Evolutionary conservation across 768 basidiomycete species (phyloP), one percentile per base, ranked within the genome.

Genomic region (Coprinopsis sp.): DNA sequence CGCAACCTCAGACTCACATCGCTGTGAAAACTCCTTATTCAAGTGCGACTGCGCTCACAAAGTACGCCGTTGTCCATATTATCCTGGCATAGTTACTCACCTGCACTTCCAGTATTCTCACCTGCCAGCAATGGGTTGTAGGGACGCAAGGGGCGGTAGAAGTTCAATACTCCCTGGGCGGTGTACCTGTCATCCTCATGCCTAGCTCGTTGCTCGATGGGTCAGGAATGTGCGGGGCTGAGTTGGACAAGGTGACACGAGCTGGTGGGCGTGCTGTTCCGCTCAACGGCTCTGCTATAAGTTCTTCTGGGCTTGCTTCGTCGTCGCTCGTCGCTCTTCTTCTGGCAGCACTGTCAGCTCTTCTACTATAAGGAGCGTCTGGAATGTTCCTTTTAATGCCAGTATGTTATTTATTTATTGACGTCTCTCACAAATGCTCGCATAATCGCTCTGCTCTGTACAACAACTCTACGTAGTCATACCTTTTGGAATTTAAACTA

Each of bases 61-160:
- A 87, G 84, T 84, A 54, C 47, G 80, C 64, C 8, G 39, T 28
- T 21, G 22, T n/a, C 30, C 23, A 37, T 18, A 28, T 27, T 11
- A 28, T 42, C 5, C 18, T 22, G 37, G 24, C 43, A 22, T 41
- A n/a, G 48, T 46, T 39, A 33, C 11, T 31, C 16, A 27, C 16
- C 30, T 10, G 24, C 30, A 23, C 37, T 33, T 33, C 12, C 50
- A 85, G 84, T 52, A 67, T 87, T 44, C 57, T 88, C 18, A 77
- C 76, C 2, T 90, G 87, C 61, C 60, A 64, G 29, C 81, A 86
- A 61, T 82, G 78, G 71, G 77, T 72, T 16, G 79, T 87, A 6
- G 87, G 84, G 23, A 79, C 84, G 33, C 68, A 73, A 37, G 82
- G 84, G 31, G 78, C 71, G 28, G 55, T 91, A 40, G 70, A 77